Conservation (phyloP, 768 basidiomycete genomes). For the Naganishia onofrii region DNA sequence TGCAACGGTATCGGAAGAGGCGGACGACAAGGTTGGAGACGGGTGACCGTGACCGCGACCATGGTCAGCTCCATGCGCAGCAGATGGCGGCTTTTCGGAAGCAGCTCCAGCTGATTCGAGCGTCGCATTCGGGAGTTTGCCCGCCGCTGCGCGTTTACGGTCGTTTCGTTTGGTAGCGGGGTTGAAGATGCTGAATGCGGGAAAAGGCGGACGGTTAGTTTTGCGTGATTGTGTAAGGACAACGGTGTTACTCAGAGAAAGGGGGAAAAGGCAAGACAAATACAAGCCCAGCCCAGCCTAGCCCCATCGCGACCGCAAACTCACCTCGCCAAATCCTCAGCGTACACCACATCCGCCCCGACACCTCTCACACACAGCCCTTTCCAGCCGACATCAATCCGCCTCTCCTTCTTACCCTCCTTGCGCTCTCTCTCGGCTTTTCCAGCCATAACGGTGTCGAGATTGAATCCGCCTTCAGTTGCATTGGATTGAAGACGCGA, state of each 20-base stretch:
- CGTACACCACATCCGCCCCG: constrained; percentile 25
- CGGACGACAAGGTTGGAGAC: too few relatives aligned
- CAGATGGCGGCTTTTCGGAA: constrained; percentile 14
- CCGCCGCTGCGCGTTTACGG: constrained; percentile 21
- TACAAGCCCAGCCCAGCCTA: neutral
- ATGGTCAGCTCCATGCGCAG: neutral
- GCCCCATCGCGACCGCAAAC: constrained; percentile 11
- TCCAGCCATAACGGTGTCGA: constrained; percentile 21
- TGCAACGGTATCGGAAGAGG: too few relatives aligned
- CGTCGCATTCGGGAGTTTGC: constrained; percentile 9
- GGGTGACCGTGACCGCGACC: too few relatives aligned
- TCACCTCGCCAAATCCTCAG: constrained; percentile 22
- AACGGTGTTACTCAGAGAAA: too few relatives aligned
- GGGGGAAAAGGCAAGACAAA: too few relatives aligned
- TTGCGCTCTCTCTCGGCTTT: constrained; percentile 16
- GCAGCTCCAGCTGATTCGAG: constrained; percentile 18
- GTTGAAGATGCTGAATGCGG: constrained; percentile 27
- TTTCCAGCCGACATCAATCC: constrained; percentile 18
- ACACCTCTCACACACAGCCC: constrained; percentile 23
- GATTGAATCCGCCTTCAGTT: constrained; percentile 20
- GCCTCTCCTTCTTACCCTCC: constrained; percentile 20
- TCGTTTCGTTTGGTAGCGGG: constrained; percentile 29
- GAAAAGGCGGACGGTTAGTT: neutral
- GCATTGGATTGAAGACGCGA: constrained; percentile 14
- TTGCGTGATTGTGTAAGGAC: too few relatives aligned